Percentiles rank a stretch among this genome's conserved stretches.
phyloP scores from a whole-genome alignment of 2,329 filamentous ascomycete species.

The Stagonosporopsis vannaccii region DNA sequence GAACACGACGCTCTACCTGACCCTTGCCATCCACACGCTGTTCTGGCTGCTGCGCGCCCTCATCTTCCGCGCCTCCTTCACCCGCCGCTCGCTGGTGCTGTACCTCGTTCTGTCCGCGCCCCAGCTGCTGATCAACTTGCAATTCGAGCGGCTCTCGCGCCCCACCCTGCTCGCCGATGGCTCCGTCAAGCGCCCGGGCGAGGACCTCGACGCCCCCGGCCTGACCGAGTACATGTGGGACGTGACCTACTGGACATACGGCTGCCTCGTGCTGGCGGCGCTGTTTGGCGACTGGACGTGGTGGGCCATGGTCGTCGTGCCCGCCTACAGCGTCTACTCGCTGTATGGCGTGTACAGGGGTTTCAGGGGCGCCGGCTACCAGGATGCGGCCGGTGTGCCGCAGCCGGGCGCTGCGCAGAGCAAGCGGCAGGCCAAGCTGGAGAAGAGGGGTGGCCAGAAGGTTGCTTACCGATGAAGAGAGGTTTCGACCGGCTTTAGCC shows the following conservation, averaged over 20 bases:
- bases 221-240: slow-evolving; percentile 99
- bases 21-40: slow-evolving; percentile 72
- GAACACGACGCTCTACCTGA: slow-evolving; percentile 81
- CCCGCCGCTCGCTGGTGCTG: slow-evolving; percentile 59
- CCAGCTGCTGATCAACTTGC: slow-evolving; percentile 79
- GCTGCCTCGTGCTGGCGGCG: slow-evolving; percentile 73
- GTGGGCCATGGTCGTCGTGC: slow-evolving; percentile 65
- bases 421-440: slow-evolving; percentile 60
- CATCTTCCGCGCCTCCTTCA: slow-evolving; percentile 68
- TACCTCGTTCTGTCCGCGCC: slow-evolving; percentile 79
- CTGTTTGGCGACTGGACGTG: slow-evolving; percentile 83
- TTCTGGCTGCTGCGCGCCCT: slow-evolving; percentile 76
- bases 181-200: slow-evolving; percentile 77
- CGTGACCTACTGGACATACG: slow-evolving; percentile 93
- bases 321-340: slow-evolving; percentile 55
- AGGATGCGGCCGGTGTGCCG: slow-evolving; percentile 51
- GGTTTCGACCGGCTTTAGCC: neutral
- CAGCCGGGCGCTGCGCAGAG: slow-evolving; percentile 46
- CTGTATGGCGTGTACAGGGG: slow-evolving; percentile 57
- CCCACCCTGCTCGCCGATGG: slow-evolving; percentile 70
- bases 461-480: slow-evolving; percentile 53
- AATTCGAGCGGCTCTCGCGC: slow-evolving; percentile 83
- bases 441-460: slow-evolving; percentile 60
- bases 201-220: slow-evolving; percentile 86
- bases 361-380: slow-evolving; percentile 49